These are phyloP conservation scores for Fraxinus dipetala DNA, from an alignment of 305 asterid genomes.

Conservation along the genomic window DNA sequence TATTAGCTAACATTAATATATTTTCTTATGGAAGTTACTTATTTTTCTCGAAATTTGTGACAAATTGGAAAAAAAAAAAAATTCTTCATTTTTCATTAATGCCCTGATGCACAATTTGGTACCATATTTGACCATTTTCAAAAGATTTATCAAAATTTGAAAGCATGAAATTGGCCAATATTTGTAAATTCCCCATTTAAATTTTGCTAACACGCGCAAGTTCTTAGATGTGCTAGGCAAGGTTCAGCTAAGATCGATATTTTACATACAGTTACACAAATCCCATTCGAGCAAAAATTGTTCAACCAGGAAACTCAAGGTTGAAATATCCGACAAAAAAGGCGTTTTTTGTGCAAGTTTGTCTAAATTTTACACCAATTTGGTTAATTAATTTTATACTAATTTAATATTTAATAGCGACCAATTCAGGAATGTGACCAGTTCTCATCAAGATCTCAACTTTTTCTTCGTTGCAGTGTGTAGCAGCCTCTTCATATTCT, in stretches of 20 bases:
- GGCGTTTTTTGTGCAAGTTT: conserved; percentile 22
- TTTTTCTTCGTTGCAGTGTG: conserved; percentile 15
- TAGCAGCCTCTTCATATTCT: conserved; percentile 16
- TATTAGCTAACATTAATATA: no score
- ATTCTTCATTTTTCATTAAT: no score
- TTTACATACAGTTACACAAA: neutral
- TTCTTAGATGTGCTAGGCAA: neutral
- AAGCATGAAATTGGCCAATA: no score
- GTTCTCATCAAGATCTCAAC: conserved; percentile 48
- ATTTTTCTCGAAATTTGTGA: no score
- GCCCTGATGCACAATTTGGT: no score
- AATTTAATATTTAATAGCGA: neutral
- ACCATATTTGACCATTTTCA: no score
- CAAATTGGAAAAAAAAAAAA: no score
- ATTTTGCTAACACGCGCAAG: neutral
- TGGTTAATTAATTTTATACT: conserved; percentile 2
- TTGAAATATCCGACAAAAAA: conserved; percentile 15
- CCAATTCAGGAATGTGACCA: conserved; percentile 29
- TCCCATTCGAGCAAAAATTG: neutral
- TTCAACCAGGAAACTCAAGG: neutral
- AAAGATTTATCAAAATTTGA: no score
- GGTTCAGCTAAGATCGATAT: conserved; percentile 11
- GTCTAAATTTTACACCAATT: conserved; percentile 4
- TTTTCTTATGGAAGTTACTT: no score
- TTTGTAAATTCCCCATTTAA: no score